Percentiles rank a stretch among this genome's conserved stretches.
phyloP scores from a whole-genome alignment of 2,329 filamentous ascomycete genomes.

The Cladosporium colombiae region DNA sequence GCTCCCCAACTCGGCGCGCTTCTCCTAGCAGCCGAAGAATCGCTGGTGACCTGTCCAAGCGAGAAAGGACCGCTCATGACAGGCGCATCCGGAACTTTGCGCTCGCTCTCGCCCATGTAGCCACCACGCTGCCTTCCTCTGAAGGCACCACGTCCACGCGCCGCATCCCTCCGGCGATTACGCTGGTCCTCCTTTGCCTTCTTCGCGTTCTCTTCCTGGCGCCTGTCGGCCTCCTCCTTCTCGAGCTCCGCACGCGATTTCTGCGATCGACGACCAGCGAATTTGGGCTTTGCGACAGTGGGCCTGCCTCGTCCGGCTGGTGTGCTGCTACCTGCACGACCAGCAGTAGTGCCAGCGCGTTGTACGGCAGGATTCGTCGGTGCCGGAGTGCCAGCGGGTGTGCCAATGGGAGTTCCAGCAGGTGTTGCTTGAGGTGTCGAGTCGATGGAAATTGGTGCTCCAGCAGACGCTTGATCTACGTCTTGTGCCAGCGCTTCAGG shows the following conservation, averaged over 20 bases:
- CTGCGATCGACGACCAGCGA: conserved; percentile 47
- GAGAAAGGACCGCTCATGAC: conserved; percentile 45
- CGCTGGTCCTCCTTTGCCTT: conserved; percentile 34
- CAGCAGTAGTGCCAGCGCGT: conserved; percentile 1
- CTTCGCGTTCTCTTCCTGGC: conserved; percentile 40
- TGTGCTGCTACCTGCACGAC: background rate
- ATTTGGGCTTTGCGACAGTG: conserved; percentile 40
- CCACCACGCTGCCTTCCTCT: conserved; percentile 43
- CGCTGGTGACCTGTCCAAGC: conserved; percentile 32
- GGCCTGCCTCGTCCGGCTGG: conserved; percentile 23
- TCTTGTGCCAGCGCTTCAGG: background rate
- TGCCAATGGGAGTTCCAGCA: conserved; percentile 10
- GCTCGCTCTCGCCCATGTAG: conserved; percentile 41
- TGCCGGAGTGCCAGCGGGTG: conserved; percentile 15
- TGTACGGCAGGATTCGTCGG: background rate
- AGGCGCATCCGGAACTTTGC: conserved; percentile 32
- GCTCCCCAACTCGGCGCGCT: conserved; percentile 21
- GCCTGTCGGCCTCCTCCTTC: conserved; percentile 42
- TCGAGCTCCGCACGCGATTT: conserved; percentile 46
- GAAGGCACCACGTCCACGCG: conserved; percentile 31
- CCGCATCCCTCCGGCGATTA: conserved; percentile 29
- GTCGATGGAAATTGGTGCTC: conserved; percentile 12
- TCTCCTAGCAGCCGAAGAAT: conserved; percentile 22
- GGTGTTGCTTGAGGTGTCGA: conserved; percentile 15
- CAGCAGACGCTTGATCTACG: conserved; percentile 11